Evolutionary conservation across 2,329 filamentous ascomycete species (phyloP).

Genomic region (Penicillium sp.): DNA sequence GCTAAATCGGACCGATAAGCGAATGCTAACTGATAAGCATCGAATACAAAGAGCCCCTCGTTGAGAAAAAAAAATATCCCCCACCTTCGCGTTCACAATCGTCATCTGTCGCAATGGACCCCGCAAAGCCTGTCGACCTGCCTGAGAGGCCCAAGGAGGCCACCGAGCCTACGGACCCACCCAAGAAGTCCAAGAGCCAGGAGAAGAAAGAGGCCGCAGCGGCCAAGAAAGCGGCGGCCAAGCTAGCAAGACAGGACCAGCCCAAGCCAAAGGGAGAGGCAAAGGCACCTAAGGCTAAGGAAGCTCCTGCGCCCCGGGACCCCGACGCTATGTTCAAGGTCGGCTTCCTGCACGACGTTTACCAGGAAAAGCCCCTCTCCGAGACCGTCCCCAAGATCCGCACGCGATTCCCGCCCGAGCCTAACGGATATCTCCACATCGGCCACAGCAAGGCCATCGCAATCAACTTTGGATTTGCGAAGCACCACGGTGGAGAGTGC

Average conservation of each 20-base stretch:
- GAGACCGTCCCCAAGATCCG: constrained; percentile 43
- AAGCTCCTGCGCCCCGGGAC: constrained; percentile 35
- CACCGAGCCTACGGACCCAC: constrained; percentile 7
- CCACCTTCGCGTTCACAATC: constrained; percentile 9
- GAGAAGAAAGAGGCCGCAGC: constrained; percentile 33
- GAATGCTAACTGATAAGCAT: constrained; percentile 29
- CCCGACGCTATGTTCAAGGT: constrained; percentile 73
- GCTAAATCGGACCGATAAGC: constrained; percentile 28
- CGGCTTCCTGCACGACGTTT: constrained; percentile 72
- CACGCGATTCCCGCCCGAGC: constrained; percentile 79
- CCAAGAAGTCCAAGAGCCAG: constrained; percentile 50
- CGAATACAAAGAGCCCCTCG: constrained; percentile 19
- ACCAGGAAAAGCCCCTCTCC: constrained; percentile 59
- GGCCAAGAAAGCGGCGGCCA: constrained; percentile 22
- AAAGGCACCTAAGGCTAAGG: constrained; percentile 32
- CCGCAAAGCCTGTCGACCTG: constrained; percentile 24
- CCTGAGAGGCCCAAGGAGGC: constrained; percentile 26
- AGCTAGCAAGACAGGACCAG: constrained; percentile 10
- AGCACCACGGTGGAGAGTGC: constrained; percentile 73
- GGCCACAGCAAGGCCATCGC: constrained; percentile 95
- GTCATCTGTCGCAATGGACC: constrained; percentile 21
- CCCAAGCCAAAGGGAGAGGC: constrained; percentile 13
- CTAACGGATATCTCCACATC: constrained; percentile 91
- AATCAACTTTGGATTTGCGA: constrained; percentile 93
- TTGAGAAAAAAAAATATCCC: constrained; percentile 18